Percentiles rank a stretch among this genome's conserved stretches.
Conservation (phyloP, 164 flowering plant species). For the Stephania cephalantha region DNA sequence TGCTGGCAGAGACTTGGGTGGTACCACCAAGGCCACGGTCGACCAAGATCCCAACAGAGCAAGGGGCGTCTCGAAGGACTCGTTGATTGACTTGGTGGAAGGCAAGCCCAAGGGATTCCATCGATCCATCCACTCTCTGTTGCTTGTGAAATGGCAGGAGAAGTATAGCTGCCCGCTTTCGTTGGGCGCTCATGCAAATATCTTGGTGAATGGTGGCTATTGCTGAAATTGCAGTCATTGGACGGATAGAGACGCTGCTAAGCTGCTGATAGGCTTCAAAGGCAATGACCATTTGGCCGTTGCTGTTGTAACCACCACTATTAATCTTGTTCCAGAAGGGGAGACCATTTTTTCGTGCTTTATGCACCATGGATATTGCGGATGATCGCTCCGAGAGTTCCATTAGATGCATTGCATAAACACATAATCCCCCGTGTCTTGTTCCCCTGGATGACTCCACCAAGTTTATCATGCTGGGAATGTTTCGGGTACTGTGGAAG, state of each 20-base stretch:
- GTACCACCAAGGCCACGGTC: conserved; percentile 51
- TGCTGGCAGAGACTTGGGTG: conserved; percentile 36
- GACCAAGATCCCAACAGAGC: conserved; percentile 42
- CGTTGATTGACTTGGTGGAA: conserved; percentile 30
- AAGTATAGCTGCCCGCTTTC: conserved; percentile 38
- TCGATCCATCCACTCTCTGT: conserved; percentile 36
- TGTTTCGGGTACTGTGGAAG: conserved; percentile 39
- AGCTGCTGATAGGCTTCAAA: conserved; percentile 43
- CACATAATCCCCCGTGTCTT: conserved; percentile 22
- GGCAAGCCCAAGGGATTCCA: conserved; percentile 32
- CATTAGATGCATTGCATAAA: conserved; percentile 57
- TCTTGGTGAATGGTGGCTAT: conserved; percentile 40
- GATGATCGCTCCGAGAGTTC: conserved; percentile 53
- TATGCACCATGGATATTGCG: conserved; percentile 47
- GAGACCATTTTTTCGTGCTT: conserved; percentile 43
- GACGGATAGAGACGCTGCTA: conserved; percentile 37
- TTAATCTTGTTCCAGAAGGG: conserved; percentile 47
- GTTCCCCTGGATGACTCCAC: conserved; percentile 44
- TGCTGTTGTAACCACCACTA: not conserved
- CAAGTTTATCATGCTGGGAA: conserved; percentile 43
- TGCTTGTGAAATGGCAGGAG: conserved; percentile 49
- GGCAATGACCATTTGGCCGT: conserved; percentile 35
- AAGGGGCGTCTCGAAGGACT: conserved; percentile 34
- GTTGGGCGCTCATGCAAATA: conserved; percentile 38
- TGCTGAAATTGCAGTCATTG: conserved; percentile 56